A percentile compares a stretch with the other conserved stretches of the same genome.
Conservation (phyloP, 371 early-diverging fungal species). For the Syncephalis fuscata region DNA sequence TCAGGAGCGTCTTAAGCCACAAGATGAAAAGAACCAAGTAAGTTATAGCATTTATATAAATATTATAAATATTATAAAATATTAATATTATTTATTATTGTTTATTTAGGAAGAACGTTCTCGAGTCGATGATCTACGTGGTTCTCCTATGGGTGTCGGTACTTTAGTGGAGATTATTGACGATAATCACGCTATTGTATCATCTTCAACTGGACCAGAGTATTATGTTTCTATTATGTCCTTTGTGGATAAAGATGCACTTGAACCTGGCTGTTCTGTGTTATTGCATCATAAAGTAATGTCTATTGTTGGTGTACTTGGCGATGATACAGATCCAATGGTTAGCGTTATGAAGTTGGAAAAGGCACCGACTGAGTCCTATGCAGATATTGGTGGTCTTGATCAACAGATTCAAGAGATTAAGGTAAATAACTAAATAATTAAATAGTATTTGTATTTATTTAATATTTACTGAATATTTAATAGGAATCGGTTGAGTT, state of each 20-base stretch:
- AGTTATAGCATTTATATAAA: constrained; percentile 8
- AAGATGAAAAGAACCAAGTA: constrained; percentile 79
- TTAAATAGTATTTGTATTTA: too few relatives aligned
- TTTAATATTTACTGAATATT: not conserved
- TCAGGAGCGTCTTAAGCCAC: constrained; percentile 91
- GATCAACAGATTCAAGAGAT: constrained; percentile 99
- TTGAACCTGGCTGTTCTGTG: constrained; percentile 98
- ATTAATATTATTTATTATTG: not conserved
- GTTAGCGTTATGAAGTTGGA: constrained; percentile 99
- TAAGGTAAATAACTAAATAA: constrained; percentile 26
- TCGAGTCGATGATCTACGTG: constrained; percentile 95
- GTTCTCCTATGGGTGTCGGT: constrained; percentile 99
- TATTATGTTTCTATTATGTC: constrained; percentile 97
- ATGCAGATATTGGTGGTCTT: constrained; percentile 99
- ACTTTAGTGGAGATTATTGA: constrained; percentile 99
- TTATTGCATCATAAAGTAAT: constrained; percentile 93
- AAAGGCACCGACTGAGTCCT: constrained; percentile 99
- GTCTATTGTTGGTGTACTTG: constrained; percentile 93
- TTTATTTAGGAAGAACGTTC: constrained; percentile 69
- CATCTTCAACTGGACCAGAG: constrained; percentile 91
- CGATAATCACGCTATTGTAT: constrained; percentile 99
- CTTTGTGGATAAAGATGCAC: constrained; percentile 97
- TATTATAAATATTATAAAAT: too few relatives aligned
- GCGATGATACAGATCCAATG: constrained; percentile 97
- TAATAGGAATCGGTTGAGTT: constrained; percentile 93